Conservation (phyloP, 306 rosid genomes). For the Vigna nakashimae region DNA sequence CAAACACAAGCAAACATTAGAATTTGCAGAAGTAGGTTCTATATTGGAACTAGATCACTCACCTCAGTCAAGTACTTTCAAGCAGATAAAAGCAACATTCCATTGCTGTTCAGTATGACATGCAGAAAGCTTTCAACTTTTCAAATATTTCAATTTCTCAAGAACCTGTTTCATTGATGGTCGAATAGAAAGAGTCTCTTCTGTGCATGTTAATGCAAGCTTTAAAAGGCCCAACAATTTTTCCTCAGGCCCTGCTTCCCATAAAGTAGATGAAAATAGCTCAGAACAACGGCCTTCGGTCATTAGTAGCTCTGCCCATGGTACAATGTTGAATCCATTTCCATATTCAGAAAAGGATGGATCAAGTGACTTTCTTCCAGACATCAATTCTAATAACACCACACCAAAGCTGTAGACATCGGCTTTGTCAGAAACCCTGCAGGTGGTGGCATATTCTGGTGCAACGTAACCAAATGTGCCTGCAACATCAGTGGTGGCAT, state of each 20-base stretch:
- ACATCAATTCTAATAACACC: constrained; percentile 69
- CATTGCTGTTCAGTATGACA: constrained; percentile 19
- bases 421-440: constrained; percentile 74
- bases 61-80: constrained; percentile 36
- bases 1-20: constrained; percentile 19
- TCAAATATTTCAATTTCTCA: constrained; percentile 57
- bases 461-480: constrained; percentile 87
- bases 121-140: constrained; percentile 41
- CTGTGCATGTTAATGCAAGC: constrained; percentile 59
- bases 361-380: constrained; percentile 72
- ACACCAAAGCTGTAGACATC: constrained; percentile 81
- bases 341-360: constrained; percentile 71
- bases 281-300: constrained; percentile 55
- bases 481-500: constrained; percentile 78
- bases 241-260: constrained; percentile 63
- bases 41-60: constrained; percentile 20
- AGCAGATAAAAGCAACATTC: constrained; percentile 34
- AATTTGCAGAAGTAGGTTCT: constrained; percentile 23
- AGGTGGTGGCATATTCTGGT: constrained; percentile 78
- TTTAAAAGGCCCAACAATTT: constrained; percentile 53
- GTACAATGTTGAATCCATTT: constrained; percentile 75
- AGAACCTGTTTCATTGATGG: constrained; percentile 64
- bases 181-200: constrained; percentile 55
- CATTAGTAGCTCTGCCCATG: constrained; percentile 70
- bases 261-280: constrained; percentile 54